phyloP scores from a whole-genome alignment of 306 rosid species.

The Quercus cerris region DNA sequence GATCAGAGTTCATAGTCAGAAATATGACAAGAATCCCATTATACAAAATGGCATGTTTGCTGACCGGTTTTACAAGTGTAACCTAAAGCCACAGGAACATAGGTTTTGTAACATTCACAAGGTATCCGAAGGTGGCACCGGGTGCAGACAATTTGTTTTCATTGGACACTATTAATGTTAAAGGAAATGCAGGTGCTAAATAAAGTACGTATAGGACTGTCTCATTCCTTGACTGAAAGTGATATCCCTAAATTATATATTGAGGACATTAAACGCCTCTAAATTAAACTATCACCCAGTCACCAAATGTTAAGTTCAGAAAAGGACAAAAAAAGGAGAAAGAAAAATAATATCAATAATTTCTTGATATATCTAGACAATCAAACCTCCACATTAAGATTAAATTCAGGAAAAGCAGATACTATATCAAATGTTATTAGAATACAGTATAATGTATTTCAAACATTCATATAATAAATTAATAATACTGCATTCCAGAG shows the following conservation, averaged over 20 bases:
- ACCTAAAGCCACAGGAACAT: too few relatives aligned
- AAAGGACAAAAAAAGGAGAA: too few relatives aligned
- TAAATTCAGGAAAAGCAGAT: not conserved
- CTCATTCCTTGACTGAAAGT: too few relatives aligned
- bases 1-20: not conserved
- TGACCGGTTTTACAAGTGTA: too few relatives aligned
- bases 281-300: too few relatives aligned
- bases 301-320: too few relatives aligned
- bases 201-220: too few relatives aligned
- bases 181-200: too few relatives aligned
- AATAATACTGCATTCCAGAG: not conserved
- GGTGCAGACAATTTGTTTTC: not conserved
- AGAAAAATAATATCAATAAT: not conserved
- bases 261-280: too few relatives aligned
- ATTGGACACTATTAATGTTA: not conserved
- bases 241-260: too few relatives aligned
- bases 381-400: not conserved
- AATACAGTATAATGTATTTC: not conserved
- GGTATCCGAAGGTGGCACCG: not conserved
- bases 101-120: not conserved
- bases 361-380: not conserved
- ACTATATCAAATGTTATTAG: not conserved
- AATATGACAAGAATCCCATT: too few relatives aligned
- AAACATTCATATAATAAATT: not conserved
- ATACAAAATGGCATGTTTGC: too few relatives aligned